Base-by-base conservation (phyloP, 805 yeast genomes). In the Candida coquimbonensis region DNA sequence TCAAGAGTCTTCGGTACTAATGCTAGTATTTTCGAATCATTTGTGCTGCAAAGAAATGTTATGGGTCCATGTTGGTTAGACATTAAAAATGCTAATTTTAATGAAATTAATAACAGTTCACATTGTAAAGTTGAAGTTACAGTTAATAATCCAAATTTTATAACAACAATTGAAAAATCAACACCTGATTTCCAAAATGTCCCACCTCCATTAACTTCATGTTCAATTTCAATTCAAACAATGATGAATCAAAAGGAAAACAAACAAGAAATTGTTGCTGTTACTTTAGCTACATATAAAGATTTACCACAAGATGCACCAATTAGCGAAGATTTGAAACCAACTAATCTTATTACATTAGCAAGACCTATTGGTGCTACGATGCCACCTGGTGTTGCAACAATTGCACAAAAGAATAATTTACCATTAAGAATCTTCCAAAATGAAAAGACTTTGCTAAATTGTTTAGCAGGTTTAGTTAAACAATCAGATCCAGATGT, bases 51-150 rank as follows among this genome's bases (percentile, higher is more conserved):
- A 62, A 74, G 86, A 54, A 81, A 83, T 54, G 74, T 93, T 39
- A 90, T 88, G 96, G 99, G 99, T 9, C 99, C 99, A 4, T 89
- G 98, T 62, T 93, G 99, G 99, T 69, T 93, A 43, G 84, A 84
- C 41, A 72, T 93, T 43, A 69, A 73, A 38, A 73, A 77, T 42
- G 83, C 82, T 41, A 80, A 82, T 50, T 83, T 85, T 54, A 60
- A 63, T 24, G 62, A 77, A 0, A 63, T 82, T 36, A 74, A 72
- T 43, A 83, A 81, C 56, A 73, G 85, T 3, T 81, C 96, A 0
- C 91, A 90, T 66, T 87, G 95, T 65, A 77, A 77, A 46, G 73
- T 86, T n/a, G 96, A 88, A 56, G 78, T 85, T 2, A 66, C 81
- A 1, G 76, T 86, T 1, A 57, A 63, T 3, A 62, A 70, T 11